These are phyloP conservation scores for Tuber aestivum DNA, from an alignment of 495 filamentous ascomycete species.

Conservation along the genomic window DNA sequence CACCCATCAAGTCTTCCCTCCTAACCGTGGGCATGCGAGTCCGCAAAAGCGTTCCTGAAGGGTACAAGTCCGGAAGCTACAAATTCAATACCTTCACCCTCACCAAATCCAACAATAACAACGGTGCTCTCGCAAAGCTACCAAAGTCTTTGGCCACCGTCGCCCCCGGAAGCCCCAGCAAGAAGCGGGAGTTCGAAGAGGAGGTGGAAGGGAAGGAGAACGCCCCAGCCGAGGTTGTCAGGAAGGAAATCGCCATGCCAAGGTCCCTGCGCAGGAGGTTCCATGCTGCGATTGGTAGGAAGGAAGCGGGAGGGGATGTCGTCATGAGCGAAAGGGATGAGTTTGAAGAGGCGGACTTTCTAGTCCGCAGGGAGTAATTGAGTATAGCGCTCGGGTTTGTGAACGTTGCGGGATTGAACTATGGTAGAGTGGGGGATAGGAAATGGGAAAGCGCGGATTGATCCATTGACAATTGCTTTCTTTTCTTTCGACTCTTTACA, in stretches of 20 bases:
- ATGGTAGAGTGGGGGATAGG: not conserved
- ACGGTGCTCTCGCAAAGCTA: constrained; percentile 3
- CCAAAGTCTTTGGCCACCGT: constrained; percentile 7
- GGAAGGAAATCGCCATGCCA: constrained; percentile 28
- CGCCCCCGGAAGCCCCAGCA: constrained; percentile 5
- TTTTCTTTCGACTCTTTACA: not conserved
- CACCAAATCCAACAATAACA: constrained; percentile 16
- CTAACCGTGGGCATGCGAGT: constrained; percentile 87
- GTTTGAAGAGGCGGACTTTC: constrained; percentile 40
- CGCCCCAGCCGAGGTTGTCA: constrained; percentile 6
- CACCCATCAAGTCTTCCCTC: constrained; percentile 65
- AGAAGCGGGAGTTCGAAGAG: constrained; percentile 25
- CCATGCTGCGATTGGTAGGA: constrained; percentile 27
- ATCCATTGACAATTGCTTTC: constrained; percentile 4
- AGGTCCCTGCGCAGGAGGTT: constrained; percentile 26
- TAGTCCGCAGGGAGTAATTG: not conserved
- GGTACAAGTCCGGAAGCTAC: constrained; percentile 70
- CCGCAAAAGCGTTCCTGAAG: constrained; percentile 83
- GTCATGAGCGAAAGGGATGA: constrained; percentile 25
- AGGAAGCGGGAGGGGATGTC: constrained; percentile 7
- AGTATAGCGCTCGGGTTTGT: not conserved
- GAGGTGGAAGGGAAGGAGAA: constrained; percentile 5
- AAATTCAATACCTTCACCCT: constrained; percentile 24
- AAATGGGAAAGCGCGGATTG: not conserved
- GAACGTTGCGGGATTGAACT: not conserved